Conservation (phyloP, 768 basidiomycete species). For the Boletus patriciae region DNA sequence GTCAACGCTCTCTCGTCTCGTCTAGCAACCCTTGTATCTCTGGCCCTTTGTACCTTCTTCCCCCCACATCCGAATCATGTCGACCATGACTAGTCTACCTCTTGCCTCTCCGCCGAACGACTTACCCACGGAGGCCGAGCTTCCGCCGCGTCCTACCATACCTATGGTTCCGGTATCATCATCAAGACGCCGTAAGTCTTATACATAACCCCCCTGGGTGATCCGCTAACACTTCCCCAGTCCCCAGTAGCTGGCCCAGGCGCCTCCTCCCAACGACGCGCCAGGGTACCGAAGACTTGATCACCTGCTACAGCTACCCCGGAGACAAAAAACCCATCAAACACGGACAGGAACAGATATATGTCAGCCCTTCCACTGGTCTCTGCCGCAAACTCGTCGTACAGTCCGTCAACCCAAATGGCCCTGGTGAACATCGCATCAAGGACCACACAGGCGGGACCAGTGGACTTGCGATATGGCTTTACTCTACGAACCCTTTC, state of each 20-base stretch:
- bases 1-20: too few relatives aligned
- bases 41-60: too few relatives aligned
- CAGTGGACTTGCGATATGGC: constrained; percentile 18
- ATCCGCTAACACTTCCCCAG: not conserved
- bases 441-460: not conserved
- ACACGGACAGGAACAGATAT: too few relatives aligned
- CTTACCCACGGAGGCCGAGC: too few relatives aligned
- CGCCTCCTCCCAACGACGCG: not conserved
- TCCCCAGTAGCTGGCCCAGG: not conserved
- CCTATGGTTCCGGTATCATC: too few relatives aligned
- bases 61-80: too few relatives aligned
- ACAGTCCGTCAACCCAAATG: constrained; percentile 8
- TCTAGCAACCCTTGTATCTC: too few relatives aligned
- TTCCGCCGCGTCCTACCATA: too few relatives aligned
- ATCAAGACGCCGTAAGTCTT: too few relatives aligned
- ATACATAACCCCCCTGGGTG: too few relatives aligned
- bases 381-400: constrained; percentile 13
- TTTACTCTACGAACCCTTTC: constrained; percentile 5
- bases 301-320: constrained; percentile 10
- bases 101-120: too few relatives aligned
- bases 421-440: not conserved
- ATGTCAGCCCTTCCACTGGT: not conserved
- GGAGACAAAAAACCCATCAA: not conserved
- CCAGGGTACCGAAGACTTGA: not conserved
- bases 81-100: too few relatives aligned